A percentile compares a stretch with the other conserved stretches of the same genome.
These are phyloP conservation scores for Gynochthodes officinalis DNA, from an alignment of 257 asterid species.

Conservation along the genomic window DNA sequence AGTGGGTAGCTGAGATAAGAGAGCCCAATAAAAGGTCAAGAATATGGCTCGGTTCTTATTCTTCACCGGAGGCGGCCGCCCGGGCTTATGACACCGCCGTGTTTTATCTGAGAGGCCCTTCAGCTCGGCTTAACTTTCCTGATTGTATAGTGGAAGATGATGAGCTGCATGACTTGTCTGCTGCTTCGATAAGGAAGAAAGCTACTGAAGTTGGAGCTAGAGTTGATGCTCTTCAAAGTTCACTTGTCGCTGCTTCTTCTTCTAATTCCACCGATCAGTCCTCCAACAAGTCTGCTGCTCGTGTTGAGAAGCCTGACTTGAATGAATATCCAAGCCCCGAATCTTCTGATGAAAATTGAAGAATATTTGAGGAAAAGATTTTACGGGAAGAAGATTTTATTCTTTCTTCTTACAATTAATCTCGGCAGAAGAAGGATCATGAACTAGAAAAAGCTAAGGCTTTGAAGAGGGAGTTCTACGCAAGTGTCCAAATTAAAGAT, in stretches of 20 bases:
- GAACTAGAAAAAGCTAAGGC: too few relatives aligned
- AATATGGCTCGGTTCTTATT: constrained; percentile 87
- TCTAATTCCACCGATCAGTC: constrained; percentile 9
- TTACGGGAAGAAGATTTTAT: background rate
- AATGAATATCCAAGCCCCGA: constrained; percentile 82
- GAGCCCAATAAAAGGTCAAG: constrained; percentile 84
- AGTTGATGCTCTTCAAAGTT: constrained; percentile 66
- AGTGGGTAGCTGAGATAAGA: constrained; percentile 92
- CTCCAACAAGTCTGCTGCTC: constrained; percentile 17
- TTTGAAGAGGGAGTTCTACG: background rate
- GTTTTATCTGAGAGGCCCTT: constrained; percentile 68
- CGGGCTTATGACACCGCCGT: constrained; percentile 91
- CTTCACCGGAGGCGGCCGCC: constrained; percentile 88
- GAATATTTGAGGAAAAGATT: background rate
- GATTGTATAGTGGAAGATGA: constrained; percentile 42
- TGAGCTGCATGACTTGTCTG: constrained; percentile 48
- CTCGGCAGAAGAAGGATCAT: background rate
- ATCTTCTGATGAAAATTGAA: constrained; percentile 46
- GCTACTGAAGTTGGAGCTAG: constrained; percentile 90
- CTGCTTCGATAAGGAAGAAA: constrained; percentile 69
- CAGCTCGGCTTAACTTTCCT: constrained; percentile 86
- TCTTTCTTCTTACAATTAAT: background rate
- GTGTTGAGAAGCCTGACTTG: constrained; percentile 65
- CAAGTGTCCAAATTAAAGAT: too few relatives aligned
- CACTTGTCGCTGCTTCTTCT: constrained; percentile 2